phyloP scores from a whole-genome alignment of 345 rosid species.

The Arabidopsis thaliana region TAIR10.1 NC_003074.8:10728501-10729000 shows the following conservation, averaged over 20 bases:
- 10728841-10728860: too few species aligned
- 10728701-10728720: background rate
- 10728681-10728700: background rate
- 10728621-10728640: background rate
- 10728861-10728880: too few species aligned
- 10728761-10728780: background rate
- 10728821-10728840: too few species aligned
- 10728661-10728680: background rate
- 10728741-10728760: background rate
- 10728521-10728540: too few species aligned
- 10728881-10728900: background rate
- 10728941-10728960: background rate
- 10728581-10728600: background rate
- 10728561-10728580: background rate
- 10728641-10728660: background rate
- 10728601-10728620: background rate
- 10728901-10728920: background rate
- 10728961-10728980: conserved; percentile 32
- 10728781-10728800: conserved; percentile 8
- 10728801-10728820: background rate
- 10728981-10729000: conserved; percentile 23
- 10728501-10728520: background rate
- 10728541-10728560: background rate
- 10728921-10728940: background rate
- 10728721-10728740: conserved; percentile 35